These are phyloP conservation scores for Fusarium dimerum DNA, from an alignment of 2,329 filamentous ascomycete genomes.

Conservation along the genomic window DNA sequence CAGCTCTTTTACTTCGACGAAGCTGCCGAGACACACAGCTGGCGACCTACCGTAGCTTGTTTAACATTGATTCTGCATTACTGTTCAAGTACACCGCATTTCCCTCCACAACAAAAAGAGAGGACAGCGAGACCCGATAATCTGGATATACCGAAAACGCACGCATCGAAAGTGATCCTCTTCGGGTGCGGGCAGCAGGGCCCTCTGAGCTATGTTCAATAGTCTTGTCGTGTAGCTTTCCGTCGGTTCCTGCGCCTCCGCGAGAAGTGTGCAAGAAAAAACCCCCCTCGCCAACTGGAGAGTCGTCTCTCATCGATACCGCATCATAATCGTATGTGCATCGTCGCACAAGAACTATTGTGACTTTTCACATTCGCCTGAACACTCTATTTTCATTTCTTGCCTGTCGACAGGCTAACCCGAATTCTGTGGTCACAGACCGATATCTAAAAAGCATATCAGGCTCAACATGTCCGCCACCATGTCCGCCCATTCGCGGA, in stretches of 20 bases:
- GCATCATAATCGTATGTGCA: conserved; percentile 43
- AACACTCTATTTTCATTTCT: conserved; percentile 21
- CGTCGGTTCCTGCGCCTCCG: conserved; percentile 28
- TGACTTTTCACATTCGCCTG: conserved; percentile 24
- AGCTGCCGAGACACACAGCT: conserved; percentile 35
- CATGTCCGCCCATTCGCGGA: conserved; percentile 53
- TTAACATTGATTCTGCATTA: conserved; percentile 24
- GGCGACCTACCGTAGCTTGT: conserved; percentile 22
- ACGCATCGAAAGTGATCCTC: conserved; percentile 17
- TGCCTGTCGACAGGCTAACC: conserved; percentile 23
- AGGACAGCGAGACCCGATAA: conserved; percentile 15
- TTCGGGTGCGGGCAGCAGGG: conserved; percentile 35
- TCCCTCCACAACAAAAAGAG: conserved; percentile 16
- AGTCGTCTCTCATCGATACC: conserved; percentile 31
- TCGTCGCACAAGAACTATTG: conserved; percentile 37
- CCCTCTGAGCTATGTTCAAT: conserved; percentile 41
- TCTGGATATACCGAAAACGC: conserved; percentile 20
- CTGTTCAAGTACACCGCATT: conserved; percentile 21
- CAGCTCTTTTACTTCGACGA: conserved; percentile 17
- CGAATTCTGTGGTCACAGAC: conserved; percentile 18
- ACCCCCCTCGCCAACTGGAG: conserved; percentile 26
- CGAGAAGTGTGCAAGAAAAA: conserved; percentile 21
- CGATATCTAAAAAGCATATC: conserved; percentile 35
- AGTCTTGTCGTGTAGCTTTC: conserved; percentile 36
- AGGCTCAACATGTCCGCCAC: conserved; percentile 58